Percentiles rank a stretch among this genome's conserved stretches.
phyloP scores from a whole-genome alignment of 2,329 filamentous ascomycete species.

The Penicillium hesseltinei region DNA sequence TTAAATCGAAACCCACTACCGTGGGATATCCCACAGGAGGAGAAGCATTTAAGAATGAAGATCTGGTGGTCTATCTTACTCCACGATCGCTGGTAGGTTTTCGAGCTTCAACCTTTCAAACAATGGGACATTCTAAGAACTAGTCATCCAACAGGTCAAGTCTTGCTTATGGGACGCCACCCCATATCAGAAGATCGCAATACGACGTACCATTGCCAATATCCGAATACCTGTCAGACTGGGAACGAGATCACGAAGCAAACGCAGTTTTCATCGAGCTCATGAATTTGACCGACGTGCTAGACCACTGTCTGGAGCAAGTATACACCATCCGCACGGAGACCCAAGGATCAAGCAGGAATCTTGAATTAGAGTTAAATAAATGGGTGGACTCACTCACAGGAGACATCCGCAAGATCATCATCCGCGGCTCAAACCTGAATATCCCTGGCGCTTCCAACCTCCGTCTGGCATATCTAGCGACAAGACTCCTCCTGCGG shows the following conservation, averaged over 20 bases:
- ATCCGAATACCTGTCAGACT: slow-evolving; percentile 33
- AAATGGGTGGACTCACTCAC: slow-evolving; percentile 48
- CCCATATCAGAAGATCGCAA: slow-evolving; percentile 47
- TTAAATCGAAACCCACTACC: slow-evolving; percentile 53
- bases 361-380: slow-evolving; percentile 42
- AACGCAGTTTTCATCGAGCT: slow-evolving; percentile 49
- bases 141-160: slow-evolving; percentile 44
- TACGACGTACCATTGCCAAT: slow-evolving; percentile 51
- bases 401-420: slow-evolving; percentile 40
- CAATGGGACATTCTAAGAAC: neutral
- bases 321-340: slow-evolving; percentile 35
- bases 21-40: slow-evolving; percentile 54
- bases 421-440: slow-evolving; percentile 45
- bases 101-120: neutral
- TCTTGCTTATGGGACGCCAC: slow-evolving; percentile 54
- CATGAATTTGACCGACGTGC: slow-evolving; percentile 46
- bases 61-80: slow-evolving; percentile 59
- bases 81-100: slow-evolving; percentile 55
- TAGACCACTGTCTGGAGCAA: slow-evolving; percentile 37
- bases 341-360: slow-evolving; percentile 5
- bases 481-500: slow-evolving; percentile 48
- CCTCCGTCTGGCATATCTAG: slow-evolving; percentile 52
- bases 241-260: slow-evolving; percentile 24
- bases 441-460: slow-evolving; percentile 50
- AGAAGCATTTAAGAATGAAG: slow-evolving; percentile 53